These are phyloP conservation scores for Curvularia eragrostidis DNA, from an alignment of 2,329 filamentous ascomycete genomes.

Conservation along the genomic window DNA sequence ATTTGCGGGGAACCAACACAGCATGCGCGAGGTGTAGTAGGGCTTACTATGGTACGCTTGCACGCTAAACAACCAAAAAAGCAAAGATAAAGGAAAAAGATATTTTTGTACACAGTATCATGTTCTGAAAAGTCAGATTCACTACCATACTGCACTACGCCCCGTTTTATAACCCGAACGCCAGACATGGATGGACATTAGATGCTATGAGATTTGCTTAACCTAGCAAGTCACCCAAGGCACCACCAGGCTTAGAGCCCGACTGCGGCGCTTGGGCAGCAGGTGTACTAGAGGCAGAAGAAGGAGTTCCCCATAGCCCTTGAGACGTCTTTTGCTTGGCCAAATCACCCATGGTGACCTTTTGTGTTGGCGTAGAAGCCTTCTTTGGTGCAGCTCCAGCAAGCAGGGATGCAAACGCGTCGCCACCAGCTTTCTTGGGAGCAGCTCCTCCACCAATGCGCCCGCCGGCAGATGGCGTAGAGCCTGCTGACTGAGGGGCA, in stretches of 20 bases:
- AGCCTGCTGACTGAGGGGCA: slow-evolving; percentile 42
- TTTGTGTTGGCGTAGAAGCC: slow-evolving; percentile 63
- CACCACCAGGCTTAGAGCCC: slow-evolving; percentile 46
- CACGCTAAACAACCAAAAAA: not conserved
- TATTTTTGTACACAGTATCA: slow-evolving; percentile 1
- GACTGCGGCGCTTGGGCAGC: slow-evolving; percentile 35
- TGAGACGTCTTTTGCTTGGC: slow-evolving; percentile 98
- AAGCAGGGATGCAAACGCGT: slow-evolving; percentile 91
- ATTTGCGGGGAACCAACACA: slow-evolving; percentile 12
- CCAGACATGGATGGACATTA: slow-evolving; percentile 3
- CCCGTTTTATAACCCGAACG: slow-evolving; percentile 11
- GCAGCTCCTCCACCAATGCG: slow-evolving; percentile 50
- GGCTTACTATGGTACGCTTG: not conserved
- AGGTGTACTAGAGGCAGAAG: slow-evolving; percentile 40
- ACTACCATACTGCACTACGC: slow-evolving; percentile 1
- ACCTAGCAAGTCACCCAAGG: slow-evolving; percentile 46
- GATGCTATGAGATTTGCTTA: slow-evolving; percentile 21
- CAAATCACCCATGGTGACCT: slow-evolving; percentile 86
- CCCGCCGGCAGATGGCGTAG: slow-evolving; percentile 53
- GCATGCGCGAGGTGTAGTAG: not conserved
- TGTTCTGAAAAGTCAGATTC: not conserved
- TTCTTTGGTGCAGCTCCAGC: slow-evolving; percentile 80
- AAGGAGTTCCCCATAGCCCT: slow-evolving; percentile 86
- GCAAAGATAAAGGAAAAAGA: not conserved
- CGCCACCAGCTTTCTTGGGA: slow-evolving; percentile 66